phyloP scores from a whole-genome alignment of 2,329 filamentous ascomycete species.

The Zarea fungicola region DNA sequence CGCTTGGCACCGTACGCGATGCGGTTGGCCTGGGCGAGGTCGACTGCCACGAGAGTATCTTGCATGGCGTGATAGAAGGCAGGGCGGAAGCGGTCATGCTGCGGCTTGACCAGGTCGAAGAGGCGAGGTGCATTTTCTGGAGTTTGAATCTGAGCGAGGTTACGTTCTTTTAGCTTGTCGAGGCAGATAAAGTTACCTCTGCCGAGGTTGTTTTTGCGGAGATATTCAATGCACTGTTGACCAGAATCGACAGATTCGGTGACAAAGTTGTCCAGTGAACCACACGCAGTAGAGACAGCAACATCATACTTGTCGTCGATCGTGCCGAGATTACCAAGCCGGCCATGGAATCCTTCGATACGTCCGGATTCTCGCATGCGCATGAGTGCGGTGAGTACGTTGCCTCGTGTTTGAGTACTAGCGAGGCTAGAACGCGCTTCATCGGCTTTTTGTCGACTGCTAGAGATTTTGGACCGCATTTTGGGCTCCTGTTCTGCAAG shows the following conservation, averaged over 20 bases:
- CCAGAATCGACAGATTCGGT: conserved; percentile 94
- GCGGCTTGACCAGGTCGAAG: conserved; percentile 87
- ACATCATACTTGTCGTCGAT: conserved; percentile 95
- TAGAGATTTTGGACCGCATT: conserved; percentile 78
- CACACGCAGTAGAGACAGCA: conserved; percentile 95
- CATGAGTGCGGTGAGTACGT: conserved; percentile 87
- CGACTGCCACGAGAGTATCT: conserved; percentile 87
- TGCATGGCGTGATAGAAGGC: conserved; percentile 95
- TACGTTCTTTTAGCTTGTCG: conserved; percentile 74
- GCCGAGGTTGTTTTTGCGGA: conserved; percentile 94
- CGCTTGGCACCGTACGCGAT: conserved; percentile 91
- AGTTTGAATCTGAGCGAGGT: conserved; percentile 75
- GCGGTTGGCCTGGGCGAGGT: conserved; percentile 92
- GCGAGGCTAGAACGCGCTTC: conserved; percentile 88
- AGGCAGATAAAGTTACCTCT: conserved; percentile 96
- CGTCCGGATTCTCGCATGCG: conserved; percentile 92
- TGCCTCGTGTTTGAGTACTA: conserved; percentile 86
- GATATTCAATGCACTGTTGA: conserved; percentile 96
- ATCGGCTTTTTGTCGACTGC: conserved; percentile 88
- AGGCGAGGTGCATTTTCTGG: conserved; percentile 88
- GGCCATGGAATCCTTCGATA: conserved; percentile 94
- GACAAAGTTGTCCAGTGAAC: conserved; percentile 89
- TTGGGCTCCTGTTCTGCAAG: conserved; percentile 74
- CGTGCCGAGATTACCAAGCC: conserved; percentile 86
- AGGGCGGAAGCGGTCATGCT: conserved; percentile 78